These are phyloP conservation scores for Scytalidium sp. DNA, from an alignment of 2,329 filamentous ascomycete genomes.

Conservation along the genomic window DNA sequence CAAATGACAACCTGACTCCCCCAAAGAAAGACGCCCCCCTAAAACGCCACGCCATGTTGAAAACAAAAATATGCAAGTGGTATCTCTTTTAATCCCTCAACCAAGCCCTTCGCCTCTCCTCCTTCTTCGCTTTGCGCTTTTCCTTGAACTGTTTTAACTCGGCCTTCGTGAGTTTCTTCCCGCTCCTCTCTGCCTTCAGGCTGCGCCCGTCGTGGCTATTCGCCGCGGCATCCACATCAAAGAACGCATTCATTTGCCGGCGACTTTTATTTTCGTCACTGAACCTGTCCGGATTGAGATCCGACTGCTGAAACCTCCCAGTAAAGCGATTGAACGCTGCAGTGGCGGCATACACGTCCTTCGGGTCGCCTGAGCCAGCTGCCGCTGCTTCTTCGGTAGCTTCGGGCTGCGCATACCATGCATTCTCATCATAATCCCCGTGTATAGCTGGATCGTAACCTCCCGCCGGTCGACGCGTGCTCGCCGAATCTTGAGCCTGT, in stretches of 20 bases:
- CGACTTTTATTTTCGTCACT: constrained; percentile 83
- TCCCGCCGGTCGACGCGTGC: constrained; percentile 44
- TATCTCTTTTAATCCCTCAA: constrained; percentile 64
- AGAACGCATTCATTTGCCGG: constrained; percentile 90
- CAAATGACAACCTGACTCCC: not conserved
- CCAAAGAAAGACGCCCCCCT: not conserved
- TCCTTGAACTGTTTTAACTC: constrained; percentile 91
- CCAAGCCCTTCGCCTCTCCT: constrained; percentile 93
- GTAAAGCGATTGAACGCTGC: constrained; percentile 91
- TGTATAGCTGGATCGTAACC: constrained; percentile 97
- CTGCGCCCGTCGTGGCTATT: constrained; percentile 88
- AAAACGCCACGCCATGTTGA: not conserved
- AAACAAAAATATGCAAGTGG: not conserved
- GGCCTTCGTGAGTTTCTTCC: constrained; percentile 78
- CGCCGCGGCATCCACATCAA: constrained; percentile 91
- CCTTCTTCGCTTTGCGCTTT: constrained; percentile 84
- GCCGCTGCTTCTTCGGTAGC: constrained; percentile 33
- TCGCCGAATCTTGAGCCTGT: constrained; percentile 22
- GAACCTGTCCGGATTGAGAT: constrained; percentile 70
- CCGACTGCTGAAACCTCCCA: constrained; percentile 71
- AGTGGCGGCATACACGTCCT: constrained; percentile 59
- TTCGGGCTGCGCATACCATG: constrained; percentile 78
- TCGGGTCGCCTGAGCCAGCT: constrained; percentile 33
- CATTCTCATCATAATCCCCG: constrained; percentile 91
- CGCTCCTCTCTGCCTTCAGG: constrained; percentile 83